These are phyloP conservation scores for Venturiaceae sp. DNA, from an alignment of 2,329 filamentous ascomycete genomes.

Conservation along the genomic window DNA sequence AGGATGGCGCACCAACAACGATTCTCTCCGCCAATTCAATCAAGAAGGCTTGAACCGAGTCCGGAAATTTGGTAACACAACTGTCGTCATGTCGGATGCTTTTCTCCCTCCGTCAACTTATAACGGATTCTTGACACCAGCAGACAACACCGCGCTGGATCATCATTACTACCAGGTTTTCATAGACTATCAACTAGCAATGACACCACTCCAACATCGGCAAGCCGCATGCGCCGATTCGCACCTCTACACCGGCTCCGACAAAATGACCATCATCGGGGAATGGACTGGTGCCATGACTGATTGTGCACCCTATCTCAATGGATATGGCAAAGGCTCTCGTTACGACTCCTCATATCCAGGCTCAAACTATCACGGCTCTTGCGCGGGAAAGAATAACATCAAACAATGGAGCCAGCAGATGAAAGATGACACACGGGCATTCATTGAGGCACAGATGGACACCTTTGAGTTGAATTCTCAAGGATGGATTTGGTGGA, in stretches of 20 bases:
- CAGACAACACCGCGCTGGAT: conserved; percentile 42
- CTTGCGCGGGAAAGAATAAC: conserved; percentile 42
- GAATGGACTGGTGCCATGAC: conserved; percentile 63
- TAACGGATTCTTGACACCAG: conserved; percentile 50
- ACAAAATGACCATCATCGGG: conserved; percentile 59
- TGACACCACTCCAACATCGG: conserved; percentile 43
- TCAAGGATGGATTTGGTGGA: conserved; percentile 49
- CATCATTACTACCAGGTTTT: conserved; percentile 64
- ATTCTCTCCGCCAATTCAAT: conserved; percentile 43
- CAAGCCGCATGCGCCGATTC: conserved; percentile 46
- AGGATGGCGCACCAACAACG: conserved; percentile 34
- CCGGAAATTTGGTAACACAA: conserved; percentile 32
- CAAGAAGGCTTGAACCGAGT: conserved; percentile 42
- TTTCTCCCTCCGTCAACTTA: conserved; percentile 45
- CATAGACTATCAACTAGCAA: conserved; percentile 37
- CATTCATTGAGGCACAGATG: conserved; percentile 47
- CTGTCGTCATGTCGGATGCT: conserved; percentile 50
- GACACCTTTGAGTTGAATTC: conserved; percentile 40
- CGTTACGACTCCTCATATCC: conserved; percentile 49
- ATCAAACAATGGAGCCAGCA: conserved; percentile 36
- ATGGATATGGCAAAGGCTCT: conserved; percentile 48
- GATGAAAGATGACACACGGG: conserved; percentile 36
- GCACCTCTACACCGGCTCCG: conserved; percentile 36
- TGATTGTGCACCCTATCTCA: conserved; percentile 42
- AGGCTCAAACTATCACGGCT: conserved; percentile 39